A percentile compares a stretch with the other conserved stretches of the same genome.
Conservation (phyloP, 345 rosid genomes). For the Leavenworthia alabamica region DNA sequence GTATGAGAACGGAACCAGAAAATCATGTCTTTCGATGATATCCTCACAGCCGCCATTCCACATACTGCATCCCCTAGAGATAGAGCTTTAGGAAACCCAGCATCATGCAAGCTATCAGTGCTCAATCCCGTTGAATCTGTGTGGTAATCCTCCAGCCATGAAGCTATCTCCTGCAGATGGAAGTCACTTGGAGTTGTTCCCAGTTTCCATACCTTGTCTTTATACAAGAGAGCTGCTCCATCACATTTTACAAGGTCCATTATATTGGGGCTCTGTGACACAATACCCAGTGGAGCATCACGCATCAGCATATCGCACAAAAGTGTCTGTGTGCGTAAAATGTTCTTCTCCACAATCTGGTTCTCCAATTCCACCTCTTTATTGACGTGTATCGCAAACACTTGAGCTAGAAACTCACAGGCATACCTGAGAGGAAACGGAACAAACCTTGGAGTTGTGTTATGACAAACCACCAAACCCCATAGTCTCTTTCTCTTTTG, state of each 20-base stretch:
- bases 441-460: slow-evolving; percentile 77
- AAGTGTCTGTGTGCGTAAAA: slow-evolving; percentile 86
- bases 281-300: slow-evolving; percentile 86
- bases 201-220: slow-evolving; percentile 57
- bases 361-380: no score
- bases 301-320: slow-evolving; percentile 94
- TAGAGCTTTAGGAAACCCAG: slow-evolving; percentile 73
- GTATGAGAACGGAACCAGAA: slow-evolving; percentile 95
- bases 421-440: slow-evolving; percentile 97
- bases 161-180: slow-evolving; percentile 61
- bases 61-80: slow-evolving; percentile 70
- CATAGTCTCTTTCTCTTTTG: slow-evolving; percentile 83
- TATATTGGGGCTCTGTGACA: slow-evolving; percentile 79
- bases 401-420: slow-evolving; percentile 91
- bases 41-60: slow-evolving; percentile 97
- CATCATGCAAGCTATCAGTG: slow-evolving; percentile 86
- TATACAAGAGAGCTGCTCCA: slow-evolving; percentile 83
- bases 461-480: slow-evolving; percentile 96
- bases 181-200: slow-evolving; percentile 68
- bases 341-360: no score
- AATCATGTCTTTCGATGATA: slow-evolving; percentile 60
- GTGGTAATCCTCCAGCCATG: slow-evolving; percentile 73
- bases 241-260: slow-evolving; percentile 93
- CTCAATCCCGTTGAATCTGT: slow-evolving; percentile 92
- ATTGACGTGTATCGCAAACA: slow-evolving; percentile 90